Evolutionary conservation across 1,139 yeast genomes (phyloP), one percentile per base, ranked within the genome.

Genomic region (Pichia sp.): DNA sequence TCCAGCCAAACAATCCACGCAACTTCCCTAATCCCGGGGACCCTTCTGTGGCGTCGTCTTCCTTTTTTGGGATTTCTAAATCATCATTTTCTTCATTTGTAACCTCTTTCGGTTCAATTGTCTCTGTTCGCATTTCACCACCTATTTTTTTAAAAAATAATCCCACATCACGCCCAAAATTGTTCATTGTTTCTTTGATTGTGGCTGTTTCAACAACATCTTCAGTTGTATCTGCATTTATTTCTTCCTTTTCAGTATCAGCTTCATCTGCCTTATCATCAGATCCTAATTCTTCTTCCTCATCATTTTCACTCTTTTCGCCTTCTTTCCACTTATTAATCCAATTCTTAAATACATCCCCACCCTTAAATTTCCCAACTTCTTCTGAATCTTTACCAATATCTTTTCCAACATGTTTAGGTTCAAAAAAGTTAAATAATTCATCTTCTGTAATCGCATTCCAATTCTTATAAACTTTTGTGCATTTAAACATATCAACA

Each of bases 341-440:
- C 22, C 51, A 40, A 15, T 34, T 46, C 14, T 44, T 39, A 18
- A 50, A 20, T 9, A 24, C 32, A n/a, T 29, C 42, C 3, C 38
- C 41, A 9, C 34, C 34, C 19, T 31, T 38, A 9, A 27, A 30
- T 5, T 21, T 33, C 21, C n/a, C 9, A 11, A 21, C 33, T n/a
- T 26, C 15, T 4, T 32, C 27, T 15, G 28, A 31, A 7, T 34
- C 35, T 4, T 37, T 35, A 13, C 20, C 22, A 16, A 42, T 36
- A 8, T 35, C 39, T 11, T 39, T 44, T n/a, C 53, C 50, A 13
- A 52, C 49, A 60, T 89, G 96, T 45, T 72, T 70, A 1, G 96
- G 96, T 47, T 80, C 86, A 43, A 87, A 79, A 49, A 91, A 78
- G 55, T 88, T 94, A 65, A 89, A 89, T 26, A 91, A 69, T 54